These are phyloP conservation scores for Hypoxylon sp. DNA, from an alignment of 2,329 filamentous ascomycete species.

Conservation along the genomic window DNA sequence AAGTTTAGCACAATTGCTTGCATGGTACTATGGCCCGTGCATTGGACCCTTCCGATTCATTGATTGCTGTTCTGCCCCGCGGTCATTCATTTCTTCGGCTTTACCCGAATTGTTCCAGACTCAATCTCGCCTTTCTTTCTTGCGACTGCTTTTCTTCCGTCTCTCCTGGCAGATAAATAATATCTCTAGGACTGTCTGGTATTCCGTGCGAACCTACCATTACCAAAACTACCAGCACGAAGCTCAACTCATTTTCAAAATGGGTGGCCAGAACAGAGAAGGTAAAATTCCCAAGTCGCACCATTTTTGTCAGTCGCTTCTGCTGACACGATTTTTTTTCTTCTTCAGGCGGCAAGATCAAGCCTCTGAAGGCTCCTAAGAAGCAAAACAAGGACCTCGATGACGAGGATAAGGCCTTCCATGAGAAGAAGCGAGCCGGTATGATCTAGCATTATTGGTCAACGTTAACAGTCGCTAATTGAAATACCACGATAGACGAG, in stretches of 20 bases:
- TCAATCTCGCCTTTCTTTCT: constrained; percentile 10
- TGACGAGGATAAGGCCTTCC: constrained; percentile 85
- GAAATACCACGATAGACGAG: constrained; percentile 65
- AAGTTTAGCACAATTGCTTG: neutral
- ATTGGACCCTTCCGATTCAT: constrained; percentile 10
- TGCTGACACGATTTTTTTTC: constrained; percentile 26
- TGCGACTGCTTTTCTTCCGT: constrained; percentile 18
- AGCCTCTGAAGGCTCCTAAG: constrained; percentile 89
- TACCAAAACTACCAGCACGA: constrained; percentile 2
- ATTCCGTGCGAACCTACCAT: constrained; percentile 11
- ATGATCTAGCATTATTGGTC: constrained; percentile 47
- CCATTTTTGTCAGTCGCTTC: neutral
- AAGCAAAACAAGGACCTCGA: constrained; percentile 84
- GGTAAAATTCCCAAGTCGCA: constrained; percentile 53
- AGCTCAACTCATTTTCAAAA: constrained; percentile 45
- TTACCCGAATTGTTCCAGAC: constrained; percentile 23
- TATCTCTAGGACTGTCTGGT: constrained; percentile 8
- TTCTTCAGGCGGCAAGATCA: constrained; percentile 76
- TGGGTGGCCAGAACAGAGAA: constrained; percentile 74
- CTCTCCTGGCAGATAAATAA: constrained; percentile 13
- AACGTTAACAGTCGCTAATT: constrained; percentile 3
- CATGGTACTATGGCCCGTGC: constrained; percentile 2
- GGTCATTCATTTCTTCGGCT: constrained; percentile 23
- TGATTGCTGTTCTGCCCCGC: constrained; percentile 36
- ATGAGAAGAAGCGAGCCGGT: constrained; percentile 87